A percentile compares a stretch with the other conserved stretches of the same genome.
Conservation (phyloP, 345 rosid species). For the Hevea brasiliensis region DNA sequence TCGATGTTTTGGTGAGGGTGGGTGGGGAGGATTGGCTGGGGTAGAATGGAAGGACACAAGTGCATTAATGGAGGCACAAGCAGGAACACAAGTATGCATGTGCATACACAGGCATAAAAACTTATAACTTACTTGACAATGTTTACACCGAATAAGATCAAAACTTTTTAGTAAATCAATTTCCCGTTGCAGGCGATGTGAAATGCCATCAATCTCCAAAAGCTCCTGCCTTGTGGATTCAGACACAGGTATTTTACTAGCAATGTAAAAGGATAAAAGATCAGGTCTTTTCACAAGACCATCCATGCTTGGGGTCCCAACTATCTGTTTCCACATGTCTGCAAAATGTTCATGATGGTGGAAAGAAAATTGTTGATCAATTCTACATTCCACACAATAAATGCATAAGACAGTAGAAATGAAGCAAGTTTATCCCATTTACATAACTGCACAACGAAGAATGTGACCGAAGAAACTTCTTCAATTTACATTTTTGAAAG, state of each 20-base stretch:
- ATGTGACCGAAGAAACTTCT: neutral
- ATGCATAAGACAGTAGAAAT: neutral
- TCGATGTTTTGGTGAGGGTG: too few relatives aligned
- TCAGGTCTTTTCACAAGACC: conserved; percentile 71
- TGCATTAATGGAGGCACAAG: neutral
- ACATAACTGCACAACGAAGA: neutral
- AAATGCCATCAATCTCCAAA: conserved; percentile 83
- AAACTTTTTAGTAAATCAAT: conserved; percentile 73
- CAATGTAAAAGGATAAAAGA: conserved; percentile 78
- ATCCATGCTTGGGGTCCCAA: conserved; percentile 77
- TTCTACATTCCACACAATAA: neutral
- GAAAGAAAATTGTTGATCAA: neutral
- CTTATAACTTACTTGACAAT: conserved; percentile 59
- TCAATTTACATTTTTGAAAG: neutral
- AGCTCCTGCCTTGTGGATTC: conserved; percentile 88
- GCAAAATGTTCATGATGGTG: conserved; percentile 25
- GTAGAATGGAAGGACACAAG: neutral
- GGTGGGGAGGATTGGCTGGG: neutral
- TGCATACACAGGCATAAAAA: neutral
- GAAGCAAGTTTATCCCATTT: neutral
- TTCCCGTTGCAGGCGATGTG: conserved; percentile 84
- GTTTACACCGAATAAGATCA: conserved; percentile 74
- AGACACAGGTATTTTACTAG: conserved; percentile 92
- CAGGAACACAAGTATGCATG: neutral
- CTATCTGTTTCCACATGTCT: conserved; percentile 93